These are phyloP conservation scores for Magnusiomyces ingens DNA, from an alignment of 1,139 yeast species.

Conservation along the genomic window DNA sequence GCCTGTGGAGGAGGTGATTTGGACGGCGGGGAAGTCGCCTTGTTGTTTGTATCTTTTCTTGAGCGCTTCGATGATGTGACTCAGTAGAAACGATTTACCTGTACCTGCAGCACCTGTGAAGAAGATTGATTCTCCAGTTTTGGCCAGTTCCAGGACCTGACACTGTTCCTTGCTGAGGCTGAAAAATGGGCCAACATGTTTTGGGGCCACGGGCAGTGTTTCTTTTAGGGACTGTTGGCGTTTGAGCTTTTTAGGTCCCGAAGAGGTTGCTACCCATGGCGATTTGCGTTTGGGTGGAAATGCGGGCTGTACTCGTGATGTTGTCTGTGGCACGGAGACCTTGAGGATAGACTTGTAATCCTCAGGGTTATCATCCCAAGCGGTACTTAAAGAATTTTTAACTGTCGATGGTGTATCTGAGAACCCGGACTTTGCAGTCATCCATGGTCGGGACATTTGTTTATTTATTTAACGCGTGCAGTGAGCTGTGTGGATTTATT, in stretches of 20 bases:
- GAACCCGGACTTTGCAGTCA: neutral
- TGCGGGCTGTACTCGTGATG: neutral
- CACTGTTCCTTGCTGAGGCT: constrained; percentile 41
- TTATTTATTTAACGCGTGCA: neutral
- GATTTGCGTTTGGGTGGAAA: neutral
- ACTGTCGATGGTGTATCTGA: neutral
- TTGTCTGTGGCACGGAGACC: neutral
- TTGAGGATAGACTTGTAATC: neutral
- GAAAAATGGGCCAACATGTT: neutral
- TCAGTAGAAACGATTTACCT: constrained; percentile 76
- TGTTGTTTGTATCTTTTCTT: constrained; percentile 36
- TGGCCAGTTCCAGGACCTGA: constrained; percentile 50
- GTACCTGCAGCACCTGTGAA: constrained; percentile 97
- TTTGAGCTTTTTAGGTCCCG: no score
- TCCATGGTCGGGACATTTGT: neutral
- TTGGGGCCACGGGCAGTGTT: neutral
- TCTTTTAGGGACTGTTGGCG: no score
- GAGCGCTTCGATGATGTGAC: constrained; percentile 47
- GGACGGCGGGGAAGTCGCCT: constrained; percentile 43
- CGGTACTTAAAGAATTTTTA: neutral
- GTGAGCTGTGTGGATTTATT: neutral
- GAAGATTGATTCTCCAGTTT: constrained; percentile 48
- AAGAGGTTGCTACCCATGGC: no score
- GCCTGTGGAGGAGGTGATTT: constrained; percentile 88
- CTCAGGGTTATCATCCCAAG: neutral